Evolutionary conservation across 1,284 basidiomycete genomes (phyloP).

Genomic region (Naganishia sp.): DNA sequence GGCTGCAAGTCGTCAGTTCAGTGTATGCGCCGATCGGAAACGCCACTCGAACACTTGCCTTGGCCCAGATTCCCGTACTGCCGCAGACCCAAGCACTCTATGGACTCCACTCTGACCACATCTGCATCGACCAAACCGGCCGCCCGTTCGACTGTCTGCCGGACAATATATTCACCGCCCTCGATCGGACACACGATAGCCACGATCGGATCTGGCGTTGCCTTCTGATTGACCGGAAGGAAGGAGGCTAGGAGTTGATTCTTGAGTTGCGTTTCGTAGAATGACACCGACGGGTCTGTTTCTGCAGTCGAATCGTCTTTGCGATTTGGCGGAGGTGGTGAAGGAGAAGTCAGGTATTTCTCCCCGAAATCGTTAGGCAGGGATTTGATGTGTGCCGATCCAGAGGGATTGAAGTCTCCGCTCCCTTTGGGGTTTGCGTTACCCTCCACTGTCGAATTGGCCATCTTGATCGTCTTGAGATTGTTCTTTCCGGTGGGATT

Average conservation of each 20-base stretch:
- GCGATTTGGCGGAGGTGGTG: background rate
- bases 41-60: conserved; percentile 61
- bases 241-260: conserved; percentile 37
- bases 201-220: conserved; percentile 59
- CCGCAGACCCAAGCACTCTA: conserved; percentile 68
- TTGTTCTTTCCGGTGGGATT: background rate
- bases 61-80: conserved; percentile 58
- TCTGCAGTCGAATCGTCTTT: conserved; percentile 1
- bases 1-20: conserved; percentile 54
- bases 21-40: too few relatives aligned
- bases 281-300: background rate
- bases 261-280: conserved; percentile 30
- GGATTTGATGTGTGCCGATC: too few relatives aligned
- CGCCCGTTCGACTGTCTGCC: conserved; percentile 72
- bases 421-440: background rate
- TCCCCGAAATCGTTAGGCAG: conserved; percentile 16
- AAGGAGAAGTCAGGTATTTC: conserved; percentile 22
- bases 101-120: conserved; percentile 74
- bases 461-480: background rate
- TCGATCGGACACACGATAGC: conserved; percentile 82
- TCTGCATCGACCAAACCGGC: conserved; percentile 71
- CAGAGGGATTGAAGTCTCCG: too few relatives aligned
- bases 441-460: background rate
- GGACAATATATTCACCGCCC: conserved; percentile 74
- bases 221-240: conserved; percentile 37